Evolutionary conservation across 2,329 filamentous ascomycete genomes (phyloP), one percentile per base, ranked within the genome.

Genomic region (Fusarium sp.): DNA sequence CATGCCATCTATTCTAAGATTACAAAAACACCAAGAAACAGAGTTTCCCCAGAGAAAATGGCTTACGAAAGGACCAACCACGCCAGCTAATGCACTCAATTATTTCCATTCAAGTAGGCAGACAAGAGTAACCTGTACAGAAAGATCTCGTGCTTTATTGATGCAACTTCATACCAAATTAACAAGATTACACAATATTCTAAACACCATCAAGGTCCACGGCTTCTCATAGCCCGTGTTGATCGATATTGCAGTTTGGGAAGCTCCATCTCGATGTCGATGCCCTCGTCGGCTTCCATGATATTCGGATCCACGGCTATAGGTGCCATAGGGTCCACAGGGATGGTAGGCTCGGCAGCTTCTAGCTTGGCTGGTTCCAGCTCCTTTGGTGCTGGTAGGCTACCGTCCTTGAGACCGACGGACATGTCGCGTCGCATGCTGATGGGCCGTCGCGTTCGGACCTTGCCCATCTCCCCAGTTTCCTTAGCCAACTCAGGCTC

Each of bases 401-500:
- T 65, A n/a, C 65, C 69, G 13, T 77, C 72, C 59, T 77, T 77
- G 20, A 74, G 68, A 30, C 74, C 70, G 30, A 68, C 68, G 3
- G 76, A 68, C 62, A 79, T 71, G 44, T 84, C 84, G 63, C 82
- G 81, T 45, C 86, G 81, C 80, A 88, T 84, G 65, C 81, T 85
- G 56, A 84, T 83, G 33, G 84, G 82, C 17, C 86, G 82, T 61
- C 83, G 84, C 40, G 82, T 85, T 44, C 86, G 80, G 17, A 80
- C 75, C 73, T 82, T 84, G 33, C 73, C 72, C 39, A 80, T 72
- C 30, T 83, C 82, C 15, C 69, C 71, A 6, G 73, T 71, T 56
- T 81, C 80, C 48, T 78, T 78, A 40, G 80, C 77, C 19, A 79
- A 66, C 40, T 82, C 81, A 1, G 83, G 81, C 57, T 86, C 83